Evolutionary conservation across 805 yeast genomes (phyloP).

Genomic region (Wickerhamomyces chaumierensis): DNA sequence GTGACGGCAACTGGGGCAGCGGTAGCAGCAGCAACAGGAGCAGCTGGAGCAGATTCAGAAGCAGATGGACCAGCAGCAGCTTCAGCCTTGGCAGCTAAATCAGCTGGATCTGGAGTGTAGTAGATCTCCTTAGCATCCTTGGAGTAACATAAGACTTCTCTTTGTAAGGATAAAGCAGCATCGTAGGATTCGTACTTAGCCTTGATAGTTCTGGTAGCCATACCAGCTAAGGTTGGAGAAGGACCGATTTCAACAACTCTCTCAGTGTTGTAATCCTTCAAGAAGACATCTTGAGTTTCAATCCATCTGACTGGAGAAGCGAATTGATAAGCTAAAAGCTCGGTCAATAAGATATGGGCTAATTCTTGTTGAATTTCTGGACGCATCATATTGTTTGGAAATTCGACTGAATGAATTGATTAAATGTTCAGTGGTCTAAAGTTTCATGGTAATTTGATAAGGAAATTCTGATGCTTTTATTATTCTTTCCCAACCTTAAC

Average conservation of each 20-base stretch:
- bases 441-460: no score
- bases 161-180: slow-evolving; percentile 76
- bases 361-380: slow-evolving; percentile 97
- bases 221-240: slow-evolving; percentile 95
- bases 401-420: neutral
- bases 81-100: slow-evolving; percentile 19
- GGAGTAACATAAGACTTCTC: slow-evolving; percentile 92
- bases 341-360: slow-evolving; percentile 89
- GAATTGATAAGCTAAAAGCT: slow-evolving; percentile 94
- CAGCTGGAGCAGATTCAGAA: slow-evolving; percentile 29
- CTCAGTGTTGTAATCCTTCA: slow-evolving; percentile 90
- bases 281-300: slow-evolving; percentile 96
- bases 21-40: slow-evolving; percentile 47
- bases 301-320: slow-evolving; percentile 99
- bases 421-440: no score
- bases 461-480: no score
- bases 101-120: slow-evolving; percentile 74
- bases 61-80: slow-evolving; percentile 21
- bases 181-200: slow-evolving; percentile 91
- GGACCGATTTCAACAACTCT: slow-evolving; percentile 98
- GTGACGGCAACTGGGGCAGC: slow-evolving; percentile 47
- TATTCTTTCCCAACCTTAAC: no score
- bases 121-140: slow-evolving; percentile 95
- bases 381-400: slow-evolving; percentile 23
- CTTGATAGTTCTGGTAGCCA: slow-evolving; percentile 96